A percentile compares a stretch with the other conserved stretches of the same genome.
These are phyloP conservation scores for Microdochium paspali DNA, from an alignment of 2,329 filamentous ascomycete species.

Conservation along the genomic window DNA sequence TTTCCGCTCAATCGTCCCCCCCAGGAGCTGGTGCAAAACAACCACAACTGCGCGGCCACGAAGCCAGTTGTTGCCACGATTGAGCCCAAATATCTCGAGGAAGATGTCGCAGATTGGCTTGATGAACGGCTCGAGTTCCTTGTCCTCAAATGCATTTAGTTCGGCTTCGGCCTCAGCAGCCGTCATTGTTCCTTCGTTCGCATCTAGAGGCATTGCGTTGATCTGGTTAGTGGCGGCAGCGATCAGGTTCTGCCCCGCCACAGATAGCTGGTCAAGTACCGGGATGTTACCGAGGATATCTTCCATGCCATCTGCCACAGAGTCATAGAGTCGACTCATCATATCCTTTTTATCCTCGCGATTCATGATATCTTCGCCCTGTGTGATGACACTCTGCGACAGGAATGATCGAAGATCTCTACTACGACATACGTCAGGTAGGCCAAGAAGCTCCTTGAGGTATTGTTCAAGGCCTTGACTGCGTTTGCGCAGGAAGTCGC, in stretches of 20 bases:
- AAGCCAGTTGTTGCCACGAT: constrained; percentile 94
- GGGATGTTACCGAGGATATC: constrained; percentile 95
- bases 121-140: constrained; percentile 87
- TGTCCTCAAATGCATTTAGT: constrained; percentile 83
- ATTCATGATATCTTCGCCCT: constrained; percentile 45
- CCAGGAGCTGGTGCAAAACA: constrained; percentile 88
- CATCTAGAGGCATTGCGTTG: constrained; percentile 41
- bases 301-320: constrained; percentile 95
- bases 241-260: constrained; percentile 85
- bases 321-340: constrained; percentile 90
- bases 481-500: constrained; percentile 88
- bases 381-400: constrained; percentile 73
- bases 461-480: constrained; percentile 78
- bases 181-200: constrained; percentile 37
- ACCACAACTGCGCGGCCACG: constrained; percentile 92
- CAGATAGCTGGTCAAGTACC: constrained; percentile 86
- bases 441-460: constrained; percentile 66
- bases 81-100: constrained; percentile 88
- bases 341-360: constrained; percentile 71
- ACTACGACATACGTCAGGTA: constrained; percentile 91
- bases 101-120: constrained; percentile 98
- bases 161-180: constrained; percentile 84
- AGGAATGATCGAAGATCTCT: constrained; percentile 87
- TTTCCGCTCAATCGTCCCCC: constrained; percentile 92
- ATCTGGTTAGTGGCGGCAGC: constrained; percentile 63